Evolutionary conservation across 768 basidiomycete species (phyloP).

Genomic region (Cantharellus anzutake): DNA sequence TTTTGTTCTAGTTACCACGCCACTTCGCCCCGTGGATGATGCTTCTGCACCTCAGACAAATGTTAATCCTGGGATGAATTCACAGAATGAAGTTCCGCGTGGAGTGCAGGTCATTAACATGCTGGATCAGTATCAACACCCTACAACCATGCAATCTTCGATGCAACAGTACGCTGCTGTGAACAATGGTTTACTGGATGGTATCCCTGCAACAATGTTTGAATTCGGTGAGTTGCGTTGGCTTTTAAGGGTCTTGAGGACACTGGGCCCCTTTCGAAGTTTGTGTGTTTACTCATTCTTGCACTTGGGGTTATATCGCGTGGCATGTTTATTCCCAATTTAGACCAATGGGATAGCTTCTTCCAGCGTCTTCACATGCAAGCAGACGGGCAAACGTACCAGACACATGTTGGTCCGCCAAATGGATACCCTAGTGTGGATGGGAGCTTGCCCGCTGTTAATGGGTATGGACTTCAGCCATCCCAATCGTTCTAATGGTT

Average conservation of each 20-base stretch:
- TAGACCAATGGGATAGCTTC: conserved; percentile 72
- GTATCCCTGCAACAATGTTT: conserved; percentile 70
- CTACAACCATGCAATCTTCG: conserved; percentile 14
- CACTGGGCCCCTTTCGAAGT: too few relatives aligned
- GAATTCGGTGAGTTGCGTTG: conserved; percentile 47
- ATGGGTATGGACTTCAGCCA: too few relatives aligned
- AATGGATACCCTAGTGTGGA: neutral
- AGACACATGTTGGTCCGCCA: neutral
- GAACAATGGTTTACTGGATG: conserved; percentile 53
- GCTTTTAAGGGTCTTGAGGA: too few relatives aligned
- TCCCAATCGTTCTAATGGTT: too few relatives aligned
- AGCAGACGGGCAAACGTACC: neutral
- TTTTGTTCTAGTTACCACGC: too few relatives aligned
- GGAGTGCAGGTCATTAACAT: conserved; percentile 66
- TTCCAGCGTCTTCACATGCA: conserved; percentile 35
- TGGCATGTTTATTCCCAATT: conserved; percentile 1
- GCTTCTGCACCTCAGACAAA: neutral
- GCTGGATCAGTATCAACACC: conserved; percentile 24
- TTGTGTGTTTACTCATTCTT: conserved; percentile 5
- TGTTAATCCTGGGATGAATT: neutral
- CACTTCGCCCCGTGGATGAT: neutral
- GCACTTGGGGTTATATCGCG: conserved; percentile 2
- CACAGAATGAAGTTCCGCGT: conserved; percentile 15
- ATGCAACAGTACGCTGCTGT: conserved; percentile 47
- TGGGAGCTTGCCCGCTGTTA: too few relatives aligned